Conservation (phyloP, 2,329 filamentous ascomycete species). For the Aspergillus aculeatus region DNA sequence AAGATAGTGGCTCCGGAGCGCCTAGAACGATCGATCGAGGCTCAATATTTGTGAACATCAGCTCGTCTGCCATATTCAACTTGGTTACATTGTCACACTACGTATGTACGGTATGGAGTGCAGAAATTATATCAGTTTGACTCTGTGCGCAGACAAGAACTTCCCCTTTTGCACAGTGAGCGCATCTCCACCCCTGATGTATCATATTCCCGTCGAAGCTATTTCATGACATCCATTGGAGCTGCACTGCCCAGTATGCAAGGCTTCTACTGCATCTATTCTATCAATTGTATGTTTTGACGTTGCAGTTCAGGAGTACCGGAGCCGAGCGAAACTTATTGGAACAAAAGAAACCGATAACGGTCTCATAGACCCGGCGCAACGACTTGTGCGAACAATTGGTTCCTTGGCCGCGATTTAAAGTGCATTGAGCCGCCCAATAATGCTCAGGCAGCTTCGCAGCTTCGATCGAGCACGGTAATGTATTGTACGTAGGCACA, state of each 20-base stretch:
- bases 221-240: not conserved
- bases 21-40: conserved; percentile 11
- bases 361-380: not conserved
- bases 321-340: not conserved
- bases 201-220: not conserved
- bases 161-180: not conserved
- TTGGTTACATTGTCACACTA: too few species aligned
- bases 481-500: not conserved
- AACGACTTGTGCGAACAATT: not conserved
- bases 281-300: too few species aligned
- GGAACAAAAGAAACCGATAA: not conserved
- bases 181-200: not conserved
- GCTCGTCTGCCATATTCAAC: too few species aligned
- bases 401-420: not conserved
- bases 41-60: not conserved
- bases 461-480: not conserved
- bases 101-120: too few species aligned
- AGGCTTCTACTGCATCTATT: not conserved
- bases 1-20: conserved; percentile 21
- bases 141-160: too few species aligned
- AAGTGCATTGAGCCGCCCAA: not conserved
- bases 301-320: not conserved
- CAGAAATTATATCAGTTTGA: too few species aligned
- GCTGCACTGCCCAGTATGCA: not conserved
- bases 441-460: not conserved